Conservation (phyloP, 2,329 filamentous ascomycete genomes). For the Neofusicoccum laricinum region DNA sequence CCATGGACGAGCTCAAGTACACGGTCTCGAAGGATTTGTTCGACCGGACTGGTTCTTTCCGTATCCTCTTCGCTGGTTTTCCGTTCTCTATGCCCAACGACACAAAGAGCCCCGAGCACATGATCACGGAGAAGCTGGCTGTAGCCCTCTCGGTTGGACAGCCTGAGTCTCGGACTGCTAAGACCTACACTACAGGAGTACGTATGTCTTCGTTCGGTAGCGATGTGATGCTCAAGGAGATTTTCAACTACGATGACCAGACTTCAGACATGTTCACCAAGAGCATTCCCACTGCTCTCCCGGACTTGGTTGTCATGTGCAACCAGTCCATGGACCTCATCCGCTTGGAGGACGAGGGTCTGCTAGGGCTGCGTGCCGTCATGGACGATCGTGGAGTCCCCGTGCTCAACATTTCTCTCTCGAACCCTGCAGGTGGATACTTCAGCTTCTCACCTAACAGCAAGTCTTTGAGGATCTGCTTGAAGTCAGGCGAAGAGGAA, state of each 20-base stretch:
- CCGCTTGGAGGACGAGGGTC: neutral
- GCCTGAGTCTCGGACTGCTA: neutral
- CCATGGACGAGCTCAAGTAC: slow-evolving; percentile 7
- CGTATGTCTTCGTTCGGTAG: slow-evolving; percentile 22
- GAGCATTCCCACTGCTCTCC: slow-evolving; percentile 4
- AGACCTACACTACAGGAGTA: slow-evolving; percentile 23
- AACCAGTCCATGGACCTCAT: neutral
- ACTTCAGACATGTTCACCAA: neutral
- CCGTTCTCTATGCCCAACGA: slow-evolving; percentile 4
- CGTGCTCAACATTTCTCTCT: slow-evolving; percentile 26
- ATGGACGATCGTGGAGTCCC: slow-evolving; percentile 27
- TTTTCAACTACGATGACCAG: slow-evolving; percentile 3
- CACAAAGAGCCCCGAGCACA: neutral
- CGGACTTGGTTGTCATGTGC: slow-evolving; percentile 4
- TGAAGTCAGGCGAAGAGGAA: slow-evolving; percentile 28
- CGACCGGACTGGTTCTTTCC: slow-evolving; percentile 3
- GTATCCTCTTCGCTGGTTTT: slow-evolving; percentile 9
- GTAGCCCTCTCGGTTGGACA: neutral
- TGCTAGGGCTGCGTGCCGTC: slow-evolving; percentile 21
- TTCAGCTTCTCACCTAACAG: slow-evolving; percentile 20
- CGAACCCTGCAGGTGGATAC: slow-evolving; percentile 20
- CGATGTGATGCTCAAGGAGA: slow-evolving; percentile 5
- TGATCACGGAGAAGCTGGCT: slow-evolving; percentile 2
- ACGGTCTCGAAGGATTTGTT: neutral
- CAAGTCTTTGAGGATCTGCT: slow-evolving; percentile 27